These are phyloP conservation scores for Aspergillus fumigatus DNA, from an alignment of 2,329 filamentous ascomycete genomes.

Conservation along the genomic window DNA sequence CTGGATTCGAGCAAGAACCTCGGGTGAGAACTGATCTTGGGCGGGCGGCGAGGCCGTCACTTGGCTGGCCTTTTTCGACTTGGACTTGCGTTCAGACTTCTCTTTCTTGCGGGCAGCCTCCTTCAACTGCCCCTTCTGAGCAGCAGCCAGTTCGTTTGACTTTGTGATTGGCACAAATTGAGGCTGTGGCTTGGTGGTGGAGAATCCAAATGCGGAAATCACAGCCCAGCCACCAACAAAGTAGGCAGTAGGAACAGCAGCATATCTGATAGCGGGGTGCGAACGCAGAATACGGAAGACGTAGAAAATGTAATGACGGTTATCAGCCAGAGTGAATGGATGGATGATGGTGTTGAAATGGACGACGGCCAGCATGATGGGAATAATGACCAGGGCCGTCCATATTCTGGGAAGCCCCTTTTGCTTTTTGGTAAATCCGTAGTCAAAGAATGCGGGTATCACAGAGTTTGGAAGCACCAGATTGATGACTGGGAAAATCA, in stretches of 20 bases:
- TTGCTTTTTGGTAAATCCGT: slow-evolving; percentile 28
- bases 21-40: slow-evolving; percentile 20
- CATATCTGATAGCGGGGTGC: slow-evolving; percentile 60
- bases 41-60: slow-evolving; percentile 3
- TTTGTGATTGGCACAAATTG: slow-evolving; percentile 16
- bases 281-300: slow-evolving; percentile 78
- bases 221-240: slow-evolving; percentile 64
- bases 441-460: slow-evolving; percentile 32
- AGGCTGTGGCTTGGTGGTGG: slow-evolving; percentile 19
- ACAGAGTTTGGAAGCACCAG: slow-evolving; percentile 28
- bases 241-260: slow-evolving; percentile 65
- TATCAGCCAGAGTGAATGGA: slow-evolving; percentile 93
- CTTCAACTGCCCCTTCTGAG: slow-evolving; percentile 16
- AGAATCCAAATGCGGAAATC: slow-evolving; percentile 57
- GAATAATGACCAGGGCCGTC: slow-evolving; percentile 33
- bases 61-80: slow-evolving; percentile 15
- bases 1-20: slow-evolving; percentile 26
- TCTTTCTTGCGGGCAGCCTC: slow-evolving; percentile 17
- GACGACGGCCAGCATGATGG: slow-evolving; percentile 51
- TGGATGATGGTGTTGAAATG: slow-evolving; percentile 89
- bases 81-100: slow-evolving; percentile 20
- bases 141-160: slow-evolving; percentile 8
- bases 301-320: slow-evolving; percentile 96
- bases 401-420: slow-evolving; percentile 36
- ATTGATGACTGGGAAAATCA: slow-evolving; percentile 53